phyloP scores from a whole-genome alignment of 495 filamentous ascomycete genomes.

The Hypoxylon subgilvum region DNA sequence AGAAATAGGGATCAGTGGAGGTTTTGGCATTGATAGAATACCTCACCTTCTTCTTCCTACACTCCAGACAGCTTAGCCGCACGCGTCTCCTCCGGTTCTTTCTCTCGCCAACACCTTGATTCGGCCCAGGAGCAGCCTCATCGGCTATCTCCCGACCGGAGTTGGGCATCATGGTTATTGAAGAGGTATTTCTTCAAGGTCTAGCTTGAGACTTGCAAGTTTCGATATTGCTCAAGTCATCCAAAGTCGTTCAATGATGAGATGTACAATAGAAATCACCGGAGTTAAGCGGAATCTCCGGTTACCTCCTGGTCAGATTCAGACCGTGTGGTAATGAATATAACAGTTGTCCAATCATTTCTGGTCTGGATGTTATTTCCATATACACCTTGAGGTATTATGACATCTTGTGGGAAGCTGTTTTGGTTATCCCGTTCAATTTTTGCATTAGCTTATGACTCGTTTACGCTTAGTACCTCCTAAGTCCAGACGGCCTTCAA shows the following conservation, averaged over 20 bases:
- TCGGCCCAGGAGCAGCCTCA: not conserved
- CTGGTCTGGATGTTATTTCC: too few species aligned
- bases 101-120: not conserved
- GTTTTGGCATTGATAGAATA: not conserved
- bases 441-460: too few species aligned
- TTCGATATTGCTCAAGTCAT: not conserved
- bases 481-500: too few species aligned
- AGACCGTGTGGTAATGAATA: not conserved
- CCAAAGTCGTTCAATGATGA: not conserved
- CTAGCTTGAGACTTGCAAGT: not conserved
- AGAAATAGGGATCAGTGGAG: not conserved
- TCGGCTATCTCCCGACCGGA: not conserved
- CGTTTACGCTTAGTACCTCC: too few species aligned
- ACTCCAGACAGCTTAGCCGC: slow-evolving; percentile 35
- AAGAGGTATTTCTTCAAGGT: not conserved
- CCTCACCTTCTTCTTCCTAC: slow-evolving; percentile 39
- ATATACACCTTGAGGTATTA: too few species aligned
- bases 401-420: too few species aligned
- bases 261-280: not conserved
- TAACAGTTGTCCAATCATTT: too few species aligned
- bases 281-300: slow-evolving; percentile 19
- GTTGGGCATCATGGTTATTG: not conserved
- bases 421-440: too few species aligned
- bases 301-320: not conserved
- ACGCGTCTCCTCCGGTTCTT: slow-evolving; percentile 29